Percentiles rank a stretch among this genome's conserved stretches.
Evolutionary conservation across 805 yeast species (phyloP).

Genomic region (Maudiozyma barnettii): DNA sequence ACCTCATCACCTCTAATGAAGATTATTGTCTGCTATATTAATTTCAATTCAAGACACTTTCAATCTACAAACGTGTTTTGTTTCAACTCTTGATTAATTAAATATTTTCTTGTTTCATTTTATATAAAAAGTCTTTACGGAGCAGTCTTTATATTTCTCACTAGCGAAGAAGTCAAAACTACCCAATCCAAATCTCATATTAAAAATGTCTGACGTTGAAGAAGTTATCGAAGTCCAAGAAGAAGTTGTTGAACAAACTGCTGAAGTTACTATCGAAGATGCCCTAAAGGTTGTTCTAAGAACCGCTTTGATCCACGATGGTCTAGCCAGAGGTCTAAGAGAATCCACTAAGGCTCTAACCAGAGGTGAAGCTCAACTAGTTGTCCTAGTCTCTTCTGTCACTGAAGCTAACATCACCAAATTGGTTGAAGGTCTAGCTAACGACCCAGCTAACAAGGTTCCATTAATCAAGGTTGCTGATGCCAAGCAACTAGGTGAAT

Average conservation of each 20-base stretch:
- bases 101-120: background rate
- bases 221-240: conserved; percentile 86
- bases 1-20: no score
- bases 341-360: conserved; percentile 99
- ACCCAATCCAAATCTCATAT: conserved; percentile 7
- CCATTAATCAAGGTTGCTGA: conserved; percentile 99
- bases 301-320: conserved; percentile 96
- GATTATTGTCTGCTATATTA: background rate
- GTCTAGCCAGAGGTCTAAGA: conserved; percentile 99
- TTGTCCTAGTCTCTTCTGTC: conserved; percentile 96
- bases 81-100: background rate
- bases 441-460: conserved; percentile 91
- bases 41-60: background rate
- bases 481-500: conserved; percentile 99
- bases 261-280: conserved; percentile 93
- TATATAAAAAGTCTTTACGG: conserved; percentile 34
- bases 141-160: conserved; percentile 36
- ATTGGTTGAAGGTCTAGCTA: conserved; percentile 98
- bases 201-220: conserved; percentile 24
- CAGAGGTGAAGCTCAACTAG: conserved; percentile 94
- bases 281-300: conserved; percentile 96
- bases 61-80: background rate
- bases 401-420: conserved; percentile 95
- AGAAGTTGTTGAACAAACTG: conserved; percentile 73
- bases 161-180: conserved; percentile 68